These are phyloP conservation scores for Trichophyton equinum DNA, from an alignment of 2,329 filamentous ascomycete genomes.

Conservation along the genomic window DNA sequence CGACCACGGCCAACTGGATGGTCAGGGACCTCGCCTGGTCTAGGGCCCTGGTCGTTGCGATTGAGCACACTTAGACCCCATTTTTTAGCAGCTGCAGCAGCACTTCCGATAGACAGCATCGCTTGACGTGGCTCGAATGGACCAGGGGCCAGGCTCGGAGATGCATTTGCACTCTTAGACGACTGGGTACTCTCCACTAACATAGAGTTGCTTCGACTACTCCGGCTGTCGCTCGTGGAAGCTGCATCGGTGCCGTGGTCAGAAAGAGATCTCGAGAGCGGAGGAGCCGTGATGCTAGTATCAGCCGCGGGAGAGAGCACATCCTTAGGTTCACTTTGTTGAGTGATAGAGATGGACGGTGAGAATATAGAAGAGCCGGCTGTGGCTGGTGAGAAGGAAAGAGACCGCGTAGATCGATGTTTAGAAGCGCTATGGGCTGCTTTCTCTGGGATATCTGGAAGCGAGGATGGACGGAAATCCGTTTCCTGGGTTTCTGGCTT, in stretches of 20 bases:
- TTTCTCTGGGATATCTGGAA: neutral
- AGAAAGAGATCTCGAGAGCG: neutral
- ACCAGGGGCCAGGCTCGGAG: neutral
- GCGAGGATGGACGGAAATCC: neutral
- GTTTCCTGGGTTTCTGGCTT: neutral
- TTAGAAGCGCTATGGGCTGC: neutral
- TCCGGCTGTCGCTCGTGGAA: neutral
- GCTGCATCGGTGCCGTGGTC: neutral
- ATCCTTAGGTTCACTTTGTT: neutral
- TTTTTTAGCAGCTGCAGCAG: slow-evolving; percentile 47
- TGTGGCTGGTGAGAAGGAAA: neutral
- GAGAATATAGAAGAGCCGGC: neutral
- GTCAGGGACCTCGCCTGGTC: slow-evolving; percentile 36
- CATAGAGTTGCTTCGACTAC: neutral
- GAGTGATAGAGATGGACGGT: neutral
- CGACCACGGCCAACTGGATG: slow-evolving; percentile 73
- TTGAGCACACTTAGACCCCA: slow-evolving; percentile 44
- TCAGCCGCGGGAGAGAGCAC: neutral
- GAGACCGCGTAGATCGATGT: neutral
- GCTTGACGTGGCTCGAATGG: slow-evolving; percentile 21
- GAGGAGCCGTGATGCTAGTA: neutral
- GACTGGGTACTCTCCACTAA: neutral
- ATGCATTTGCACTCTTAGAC: neutral
- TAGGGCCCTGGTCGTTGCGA: slow-evolving; percentile 27
- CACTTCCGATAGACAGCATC: slow-evolving; percentile 35